Base-by-base conservation (phyloP, 768 basidiomycete species). In the Cyathus striatus region DNA sequence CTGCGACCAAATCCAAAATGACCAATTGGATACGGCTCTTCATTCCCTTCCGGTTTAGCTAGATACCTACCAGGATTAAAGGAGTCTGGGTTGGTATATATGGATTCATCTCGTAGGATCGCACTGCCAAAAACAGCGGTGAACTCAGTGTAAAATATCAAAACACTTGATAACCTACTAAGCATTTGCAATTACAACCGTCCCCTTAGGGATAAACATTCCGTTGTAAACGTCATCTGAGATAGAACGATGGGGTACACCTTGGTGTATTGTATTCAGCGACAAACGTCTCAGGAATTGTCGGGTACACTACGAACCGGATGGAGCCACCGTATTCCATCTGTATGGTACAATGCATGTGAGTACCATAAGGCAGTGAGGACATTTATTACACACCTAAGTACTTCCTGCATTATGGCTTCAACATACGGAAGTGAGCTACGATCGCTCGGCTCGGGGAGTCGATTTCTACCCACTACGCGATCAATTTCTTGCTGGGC, bases 401-500 rank as follows among this genome's bases (percentile, higher is more conserved):
- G 34, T 2, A 48, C 46, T 30, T 58, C 56, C 26, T 53, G 51
- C 14, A 56, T 49, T 10, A 57, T 43, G 1, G 56, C 56, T 20
- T 41, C 32, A 35, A 50, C 38, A 23, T 59, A 58, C 3, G 55
- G 55, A 12, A 54, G 38, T 6, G 48, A 45, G 13, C 23, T 30
- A 32, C 48, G 46, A 40, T 58, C 51, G 14, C 18, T 45, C 23
- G 53, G 54, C 23, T 48, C 49, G 23, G 57, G 57, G 13, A 58
- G 47, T 6, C 41, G 43, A 16, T 46, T 39, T 27, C 32, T 35
- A 1, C 54, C 55, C 12, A 56, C 18, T 4, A 56, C 49, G 1
- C 49, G 41, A 38, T 65, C 62, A 23, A 65, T 47, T 38, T 65
- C 53, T 30, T 45, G 42, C 45, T 44, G 53, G 2, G 50, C 53